Evolutionary conservation across 805 yeast species (phyloP).

Genomic region (Pachysolen tannophilus): DNA sequence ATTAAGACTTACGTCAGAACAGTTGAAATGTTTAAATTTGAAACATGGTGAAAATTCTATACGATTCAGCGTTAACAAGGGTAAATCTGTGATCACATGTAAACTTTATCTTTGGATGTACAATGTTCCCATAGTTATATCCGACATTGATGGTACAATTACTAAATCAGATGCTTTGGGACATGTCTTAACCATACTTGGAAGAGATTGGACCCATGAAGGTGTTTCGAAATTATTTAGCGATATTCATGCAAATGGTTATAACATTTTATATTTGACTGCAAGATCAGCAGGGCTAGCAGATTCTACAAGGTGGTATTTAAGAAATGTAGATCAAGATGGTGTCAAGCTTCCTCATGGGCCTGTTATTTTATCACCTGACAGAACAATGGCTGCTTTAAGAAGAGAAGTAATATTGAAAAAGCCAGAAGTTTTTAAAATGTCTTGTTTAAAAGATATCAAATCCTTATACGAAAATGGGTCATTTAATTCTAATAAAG

Average conservation of each 20-base stretch:
- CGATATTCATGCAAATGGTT: conserved; percentile 84
- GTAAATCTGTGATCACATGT: conserved; percentile 68
- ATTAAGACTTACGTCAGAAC: conserved; percentile 84
- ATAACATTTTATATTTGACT: conserved; percentile 87
- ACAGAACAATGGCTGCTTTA: conserved; percentile 92
- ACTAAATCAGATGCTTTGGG: conserved; percentile 97
- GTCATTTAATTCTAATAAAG: neutral
- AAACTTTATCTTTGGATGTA: conserved; percentile 79
- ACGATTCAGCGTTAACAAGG: conserved; percentile 73
- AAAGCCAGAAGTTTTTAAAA: conserved; percentile 97
- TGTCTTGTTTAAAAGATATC: conserved; percentile 91
- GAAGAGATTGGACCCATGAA: conserved; percentile 96
- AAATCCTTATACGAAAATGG: conserved; percentile 46
- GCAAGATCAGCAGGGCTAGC: conserved; percentile 96
- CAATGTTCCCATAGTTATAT: conserved; percentile 82
- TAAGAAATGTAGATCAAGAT: conserved; percentile 70
- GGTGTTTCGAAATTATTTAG: conserved; percentile 90
- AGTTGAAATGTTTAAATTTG: conserved; percentile 63
- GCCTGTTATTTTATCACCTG: conserved; percentile 93
- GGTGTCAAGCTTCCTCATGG: conserved; percentile 74
- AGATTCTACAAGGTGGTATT: conserved; percentile 79
- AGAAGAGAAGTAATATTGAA: conserved; percentile 86
- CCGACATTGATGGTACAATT: conserved; percentile 97
- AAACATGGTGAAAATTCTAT: conserved; percentile 74
- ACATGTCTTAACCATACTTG: conserved; percentile 87